Percentiles rank a stretch among this genome's conserved stretches.
Conservation (phyloP, 257 asterid species). For the Nicotiana undulata region DNA sequence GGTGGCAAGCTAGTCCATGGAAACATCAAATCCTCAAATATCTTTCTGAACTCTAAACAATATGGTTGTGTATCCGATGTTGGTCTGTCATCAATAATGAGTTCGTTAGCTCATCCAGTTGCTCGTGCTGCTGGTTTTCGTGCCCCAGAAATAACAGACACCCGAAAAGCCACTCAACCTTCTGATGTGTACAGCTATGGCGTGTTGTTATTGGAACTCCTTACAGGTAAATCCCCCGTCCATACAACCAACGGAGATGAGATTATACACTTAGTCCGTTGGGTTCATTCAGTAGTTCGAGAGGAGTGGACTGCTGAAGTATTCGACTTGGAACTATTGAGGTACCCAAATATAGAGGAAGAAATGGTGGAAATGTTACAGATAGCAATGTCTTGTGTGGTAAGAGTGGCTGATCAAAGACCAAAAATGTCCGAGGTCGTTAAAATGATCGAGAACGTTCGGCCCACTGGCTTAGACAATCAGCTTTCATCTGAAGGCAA, state of each 20-base stretch:
- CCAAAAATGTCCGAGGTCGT: constrained; percentile 62
- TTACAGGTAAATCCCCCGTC: constrained; percentile 66
- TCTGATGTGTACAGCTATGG: constrained; percentile 80
- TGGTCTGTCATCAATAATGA: constrained; percentile 57
- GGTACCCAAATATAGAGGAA: constrained; percentile 68
- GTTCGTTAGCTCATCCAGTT: constrained; percentile 50
- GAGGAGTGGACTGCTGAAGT: constrained; percentile 94
- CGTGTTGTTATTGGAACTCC: constrained; percentile 59
- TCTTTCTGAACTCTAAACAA: constrained; percentile 51
- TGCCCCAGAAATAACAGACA: constrained; percentile 73
- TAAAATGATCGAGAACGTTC: constrained; percentile 45
- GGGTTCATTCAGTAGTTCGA: constrained; percentile 85
- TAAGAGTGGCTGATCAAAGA: constrained; percentile 51
- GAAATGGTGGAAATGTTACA: constrained; percentile 73
- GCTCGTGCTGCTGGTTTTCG: constrained; percentile 77
- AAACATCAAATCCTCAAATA: constrained; percentile 64
- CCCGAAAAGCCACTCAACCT: constrained; percentile 58
- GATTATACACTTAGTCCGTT: constrained; percentile 56
- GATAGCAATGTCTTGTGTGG: constrained; percentile 70
- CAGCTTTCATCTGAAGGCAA: constrained; percentile 10
- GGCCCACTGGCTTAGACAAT: constrained; percentile 16
- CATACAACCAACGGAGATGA: constrained; percentile 58
- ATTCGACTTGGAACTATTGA: constrained; percentile 59
- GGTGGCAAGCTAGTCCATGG: constrained; percentile 70
- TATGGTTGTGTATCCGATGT: constrained; percentile 74